Evolutionary conservation across 2,329 filamentous ascomycete genomes (phyloP), one percentile per base, ranked within the genome.

Genomic region (Beauveria pseudobassiana): DNA sequence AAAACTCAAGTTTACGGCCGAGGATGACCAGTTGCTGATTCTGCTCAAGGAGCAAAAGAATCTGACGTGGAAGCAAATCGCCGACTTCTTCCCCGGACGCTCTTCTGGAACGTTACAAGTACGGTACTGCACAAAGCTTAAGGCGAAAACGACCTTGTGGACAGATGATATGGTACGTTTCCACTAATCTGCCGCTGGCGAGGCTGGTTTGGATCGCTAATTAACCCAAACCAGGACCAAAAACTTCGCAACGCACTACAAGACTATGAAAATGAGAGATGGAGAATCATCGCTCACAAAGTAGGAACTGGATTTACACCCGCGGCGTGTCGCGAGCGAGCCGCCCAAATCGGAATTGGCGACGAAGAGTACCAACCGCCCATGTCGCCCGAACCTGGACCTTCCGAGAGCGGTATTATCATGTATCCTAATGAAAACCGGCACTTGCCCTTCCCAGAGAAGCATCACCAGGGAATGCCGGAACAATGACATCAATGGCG

Each of bases 51-150:
- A 97, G 76, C 93, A 95, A 70, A 96, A 95, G 75, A 93, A 91
- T 71, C 80, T 97, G 71, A 96, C 93, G 5, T 97, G 93, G 93
- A 96, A 96, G 76, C 93, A 97, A 79, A 97, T 97, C 70, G 91
- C 92, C 62, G 93, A 96, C 71, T 96, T 96, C 76, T 97, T 97
- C 68, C 93, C 93, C 0, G 93, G 92, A 1, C 82, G 93, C 62
- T 95, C 90, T 63, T 96, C 90, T 51, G 93, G 93, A 20, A 96
- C 93, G 34, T 77, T 97, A 64, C 93, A 97, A 74, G 93, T 97
- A 60, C 87, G 93, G 42, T 97, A 97, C 73, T 97, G 93, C 73
- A 96, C 92, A 49, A 96, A 96, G 76, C 79, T 96, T 58, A 96
- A 96, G 77, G 92, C 91, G 16, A 96, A 96, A 78, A 93, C 90